Evolutionary conservation across 257 asterid genomes (phyloP), one percentile per base, ranked within the genome.

Genomic region (Nicotiana tabacum): DNA sequence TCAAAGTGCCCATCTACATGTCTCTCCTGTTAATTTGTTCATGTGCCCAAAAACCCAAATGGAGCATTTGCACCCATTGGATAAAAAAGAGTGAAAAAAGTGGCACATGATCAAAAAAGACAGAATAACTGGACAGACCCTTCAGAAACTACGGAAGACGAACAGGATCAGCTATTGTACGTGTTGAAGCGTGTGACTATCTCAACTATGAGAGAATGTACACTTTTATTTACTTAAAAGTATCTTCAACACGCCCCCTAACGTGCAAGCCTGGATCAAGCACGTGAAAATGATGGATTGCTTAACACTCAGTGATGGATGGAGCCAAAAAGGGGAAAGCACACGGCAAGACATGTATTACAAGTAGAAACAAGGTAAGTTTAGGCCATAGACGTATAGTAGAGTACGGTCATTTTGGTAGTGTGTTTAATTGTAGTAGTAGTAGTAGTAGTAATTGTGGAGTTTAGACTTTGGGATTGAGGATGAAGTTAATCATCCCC

Each of bases 401-500:
- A 48, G 62, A 48, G 62, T 27, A 48, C 2, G 78, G 35, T 70
- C 48, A 74, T 74, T 48, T 48, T 74, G 33, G 80, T 10, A 21
- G 53, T 30, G 5, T 16, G 55, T 24, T 58, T 29, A 70, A 70
- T 55, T 46, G 33, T n/a, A 65, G 81, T 27, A 61, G 57, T 57
- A 56, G 57, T 57, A 56, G 35, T 21, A 9, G 78, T 35, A 21
- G 83, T 58, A 0, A 27, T 74, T 16, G 66, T 39, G 82, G 37
- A 66, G 17, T 46, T 30, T 43, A 43, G 17, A 39, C n/a, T 56
- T 32, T 57, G 74, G 78, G 35, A 66, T 81, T 29, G 56, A 2
- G 3, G 13, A 3, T 18, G 21, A 62, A 81, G 5, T 85, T 30
- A 91, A 27, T 92, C 96, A 80, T 94, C 98, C 81, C 92, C 96